These are phyloP conservation scores for Aspergillus novofumigatus DNA, from an alignment of 2,329 filamentous ascomycete genomes.

Conservation along the genomic window DNA sequence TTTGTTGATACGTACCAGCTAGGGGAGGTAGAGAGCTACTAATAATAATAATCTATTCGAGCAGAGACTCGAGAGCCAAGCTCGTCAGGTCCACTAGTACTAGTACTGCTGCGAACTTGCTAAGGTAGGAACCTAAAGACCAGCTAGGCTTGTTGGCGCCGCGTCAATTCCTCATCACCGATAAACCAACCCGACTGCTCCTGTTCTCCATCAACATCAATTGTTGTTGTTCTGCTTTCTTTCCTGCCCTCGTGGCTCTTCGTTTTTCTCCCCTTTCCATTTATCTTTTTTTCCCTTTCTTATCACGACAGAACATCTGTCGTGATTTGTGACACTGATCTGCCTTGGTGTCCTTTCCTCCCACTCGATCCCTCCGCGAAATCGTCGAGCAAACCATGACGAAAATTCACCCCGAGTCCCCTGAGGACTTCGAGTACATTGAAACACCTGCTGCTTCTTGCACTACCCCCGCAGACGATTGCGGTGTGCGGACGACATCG, in stretches of 20 bases:
- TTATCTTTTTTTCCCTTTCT: constrained; percentile 10
- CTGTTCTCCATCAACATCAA: neutral
- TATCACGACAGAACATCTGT: constrained; percentile 5
- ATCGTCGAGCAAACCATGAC: constrained; percentile 32
- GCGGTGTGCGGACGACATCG: constrained; percentile 58
- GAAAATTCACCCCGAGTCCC: constrained; percentile 43
- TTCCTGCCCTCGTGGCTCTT: constrained; percentile 1
- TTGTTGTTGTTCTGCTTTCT: constrained; percentile 1
- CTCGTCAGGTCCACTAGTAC: neutral
- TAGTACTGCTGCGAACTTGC: no score
- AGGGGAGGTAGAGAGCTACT: neutral
- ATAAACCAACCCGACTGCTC: neutral
- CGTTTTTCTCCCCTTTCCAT: neutral
- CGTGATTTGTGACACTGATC: constrained; percentile 11
- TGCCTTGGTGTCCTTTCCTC: constrained; percentile 15
- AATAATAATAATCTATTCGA: neutral
- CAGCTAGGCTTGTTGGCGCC: neutral
- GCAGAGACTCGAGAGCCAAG: neutral
- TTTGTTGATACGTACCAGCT: neutral
- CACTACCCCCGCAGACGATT: constrained; percentile 50
- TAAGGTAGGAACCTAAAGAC: neutral
- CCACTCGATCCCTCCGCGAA: constrained; percentile 21
- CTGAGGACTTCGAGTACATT: constrained; percentile 50
- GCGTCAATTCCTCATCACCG: neutral
- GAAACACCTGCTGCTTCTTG: constrained; percentile 57